Evolutionary conservation across 2,329 filamentous ascomycete species (phyloP).

Genomic region (Podosphaera xanthii): DNA sequence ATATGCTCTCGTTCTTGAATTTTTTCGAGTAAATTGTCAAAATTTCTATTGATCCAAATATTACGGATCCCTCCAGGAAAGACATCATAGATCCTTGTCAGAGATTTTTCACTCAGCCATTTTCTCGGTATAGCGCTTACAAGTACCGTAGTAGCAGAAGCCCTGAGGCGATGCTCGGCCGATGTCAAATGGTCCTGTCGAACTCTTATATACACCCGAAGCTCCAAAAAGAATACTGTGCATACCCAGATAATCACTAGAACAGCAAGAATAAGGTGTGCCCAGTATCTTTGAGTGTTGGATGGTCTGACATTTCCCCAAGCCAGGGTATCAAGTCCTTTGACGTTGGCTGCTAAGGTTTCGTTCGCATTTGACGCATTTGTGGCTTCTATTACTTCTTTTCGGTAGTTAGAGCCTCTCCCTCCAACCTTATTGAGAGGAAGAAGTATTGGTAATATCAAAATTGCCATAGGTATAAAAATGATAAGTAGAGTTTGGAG

Average conservation of each 20-base stretch:
- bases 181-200: constrained; percentile 88
- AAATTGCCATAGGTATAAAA: constrained; percentile 56
- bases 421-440: constrained; percentile 64
- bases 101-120: constrained; percentile 67
- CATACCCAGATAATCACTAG: constrained; percentile 65
- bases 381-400: constrained; percentile 7
- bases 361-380: constrained; percentile 10
- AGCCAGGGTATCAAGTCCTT: constrained; percentile 57
- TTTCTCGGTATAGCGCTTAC: constrained; percentile 77
- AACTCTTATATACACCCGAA: constrained; percentile 74
- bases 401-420: constrained; percentile 24
- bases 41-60: constrained; percentile 88
- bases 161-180: constrained; percentile 76
- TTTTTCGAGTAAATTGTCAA: constrained; percentile 64
- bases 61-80: constrained; percentile 90
- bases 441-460: constrained; percentile 68
- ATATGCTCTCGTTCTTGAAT: constrained; percentile 52
- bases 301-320: constrained; percentile 62
- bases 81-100: constrained; percentile 74
- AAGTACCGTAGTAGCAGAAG: constrained; percentile 85
- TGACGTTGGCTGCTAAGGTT: constrained; percentile 11
- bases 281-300: constrained; percentile 53
- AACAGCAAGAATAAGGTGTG: constrained; percentile 61
- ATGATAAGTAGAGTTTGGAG: constrained; percentile 70
- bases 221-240: constrained; percentile 64